Conservation (phyloP, 257 asterid species). For the Schizonepeta tenuifolia region DNA sequence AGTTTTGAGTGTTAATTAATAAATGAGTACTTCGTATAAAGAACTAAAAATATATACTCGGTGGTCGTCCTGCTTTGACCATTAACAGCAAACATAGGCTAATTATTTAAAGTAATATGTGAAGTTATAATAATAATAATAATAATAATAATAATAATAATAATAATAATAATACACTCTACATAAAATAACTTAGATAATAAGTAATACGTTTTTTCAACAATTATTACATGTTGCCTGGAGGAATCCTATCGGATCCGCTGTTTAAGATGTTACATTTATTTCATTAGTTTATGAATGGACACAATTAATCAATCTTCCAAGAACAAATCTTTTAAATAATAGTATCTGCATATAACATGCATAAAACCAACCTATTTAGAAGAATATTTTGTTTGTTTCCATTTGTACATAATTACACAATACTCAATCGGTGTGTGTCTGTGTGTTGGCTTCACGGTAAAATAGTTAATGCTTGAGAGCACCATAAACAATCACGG, state of each 20-base stretch:
- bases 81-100: background rate
- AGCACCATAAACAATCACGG: no score
- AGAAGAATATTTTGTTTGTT: background rate
- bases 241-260: background rate
- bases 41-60: no score
- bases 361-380: background rate
- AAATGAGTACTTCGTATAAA: no score
- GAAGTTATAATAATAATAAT: background rate
- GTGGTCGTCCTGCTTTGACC: background rate
- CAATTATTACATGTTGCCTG: slow-evolving; percentile 5
- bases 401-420: background rate
- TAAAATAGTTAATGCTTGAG: no score
- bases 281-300: background rate
- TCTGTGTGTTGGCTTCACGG: no score
- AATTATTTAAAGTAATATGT: background rate
- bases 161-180: no score
- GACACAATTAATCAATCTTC: background rate
- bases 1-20: background rate
- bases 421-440: no score
- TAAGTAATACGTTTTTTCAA: background rate
- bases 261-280: background rate
- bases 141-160: no score
- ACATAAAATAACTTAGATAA: background rate
- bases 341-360: no score
- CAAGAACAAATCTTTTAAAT: background rate